Evolutionary conservation across 1,284 basidiomycete species (phyloP).

Genomic region (Tremellales sp.): DNA sequence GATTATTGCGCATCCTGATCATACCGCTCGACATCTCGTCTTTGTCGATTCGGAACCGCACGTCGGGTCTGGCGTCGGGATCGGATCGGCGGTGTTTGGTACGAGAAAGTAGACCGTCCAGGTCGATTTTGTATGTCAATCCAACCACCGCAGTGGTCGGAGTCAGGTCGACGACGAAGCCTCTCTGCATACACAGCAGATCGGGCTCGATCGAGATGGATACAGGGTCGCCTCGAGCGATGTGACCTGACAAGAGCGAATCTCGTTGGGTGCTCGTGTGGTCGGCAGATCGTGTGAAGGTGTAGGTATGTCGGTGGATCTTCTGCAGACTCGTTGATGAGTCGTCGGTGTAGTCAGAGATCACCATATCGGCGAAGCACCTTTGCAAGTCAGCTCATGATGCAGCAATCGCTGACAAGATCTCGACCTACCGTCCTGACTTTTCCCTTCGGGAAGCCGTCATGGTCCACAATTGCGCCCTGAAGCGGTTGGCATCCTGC

Average conservation of each 20-base stretch:
- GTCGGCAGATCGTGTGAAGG: conserved; percentile 54
- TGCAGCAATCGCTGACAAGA: too few species aligned
- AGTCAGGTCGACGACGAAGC: conserved; percentile 72
- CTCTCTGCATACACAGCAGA: conserved; percentile 75
- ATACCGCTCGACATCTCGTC: conserved; percentile 87
- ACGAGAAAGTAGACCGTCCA: conserved; percentile 54
- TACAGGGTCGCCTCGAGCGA: conserved; percentile 74
- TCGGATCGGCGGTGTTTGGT: conserved; percentile 18
- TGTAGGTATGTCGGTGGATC: conserved; percentile 59
- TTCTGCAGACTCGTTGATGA: conserved; percentile 44
- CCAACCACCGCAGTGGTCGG: conserved; percentile 66
- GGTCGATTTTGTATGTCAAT: conserved; percentile 72
- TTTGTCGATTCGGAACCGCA: conserved; percentile 83
- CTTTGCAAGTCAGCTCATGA: conserved; percentile 16
- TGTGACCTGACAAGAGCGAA: conserved; percentile 72
- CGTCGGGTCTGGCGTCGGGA: conserved; percentile 20
- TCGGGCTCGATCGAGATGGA: conserved; percentile 79
- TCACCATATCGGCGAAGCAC: conserved; percentile 70
- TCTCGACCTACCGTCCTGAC: conserved; percentile 58
- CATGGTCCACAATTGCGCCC: conserved; percentile 92
- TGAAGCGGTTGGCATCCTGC: conserved; percentile 72
- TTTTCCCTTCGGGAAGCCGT: conserved; percentile 71
- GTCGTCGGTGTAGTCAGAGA: conserved; percentile 52
- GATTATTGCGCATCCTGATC: conserved; percentile 81
- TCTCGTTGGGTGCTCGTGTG: conserved; percentile 8